Base-by-base conservation (phyloP, 1,284 basidiomycete genomes). In the Dichomitus squalens region DNA sequence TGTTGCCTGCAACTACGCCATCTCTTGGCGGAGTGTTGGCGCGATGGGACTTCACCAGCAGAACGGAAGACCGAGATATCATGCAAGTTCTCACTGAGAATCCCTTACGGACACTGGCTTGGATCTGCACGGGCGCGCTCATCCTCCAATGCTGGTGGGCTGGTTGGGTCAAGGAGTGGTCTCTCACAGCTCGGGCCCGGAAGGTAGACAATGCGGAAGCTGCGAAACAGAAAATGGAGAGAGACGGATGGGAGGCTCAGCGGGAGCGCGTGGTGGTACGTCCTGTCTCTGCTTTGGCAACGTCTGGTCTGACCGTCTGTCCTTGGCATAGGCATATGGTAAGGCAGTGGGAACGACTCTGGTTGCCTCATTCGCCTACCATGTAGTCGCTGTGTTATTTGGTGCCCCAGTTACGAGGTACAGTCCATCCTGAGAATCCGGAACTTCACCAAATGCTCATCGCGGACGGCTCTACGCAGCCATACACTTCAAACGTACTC, bases 121-220 rank as follows among this genome's bases (percentile, higher is more conserved):
- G 86, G 77, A 75, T 88, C 43, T 83, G 81, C 50, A 67, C 72
- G 0, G 92, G 91, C 1, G 76, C 81, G 0, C 64, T 73, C 3
- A 56, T 91, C 3, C 71, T 92, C 40, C 84, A 90, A 66, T 72
- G 74, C 7, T 93, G 90, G 87, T 93, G 90, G 89, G 87, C 82
- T 1, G 79, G 80, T 6, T 88, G 84, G 78, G 66, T 91, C 60
- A 74, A 81, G 51, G 59, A 71, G 27, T 90, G 86, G 86, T 53
- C 62, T 18, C 61, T 69, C 8, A 68, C 68, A 20, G 51, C 53
- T 6, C 56, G 64, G 20, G 41, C 46, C 16, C 43, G 41, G 9
- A 43, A 64, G 7, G 59, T 64, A 21, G 68, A 68, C 35, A 60
- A 51, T 53, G 65, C 59, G 39, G 65, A 70, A 40, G 48, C 49